phyloP scores from a whole-genome alignment of 768 basidiomycete genomes.

The Tylopilus vinaceipallidus region DNA sequence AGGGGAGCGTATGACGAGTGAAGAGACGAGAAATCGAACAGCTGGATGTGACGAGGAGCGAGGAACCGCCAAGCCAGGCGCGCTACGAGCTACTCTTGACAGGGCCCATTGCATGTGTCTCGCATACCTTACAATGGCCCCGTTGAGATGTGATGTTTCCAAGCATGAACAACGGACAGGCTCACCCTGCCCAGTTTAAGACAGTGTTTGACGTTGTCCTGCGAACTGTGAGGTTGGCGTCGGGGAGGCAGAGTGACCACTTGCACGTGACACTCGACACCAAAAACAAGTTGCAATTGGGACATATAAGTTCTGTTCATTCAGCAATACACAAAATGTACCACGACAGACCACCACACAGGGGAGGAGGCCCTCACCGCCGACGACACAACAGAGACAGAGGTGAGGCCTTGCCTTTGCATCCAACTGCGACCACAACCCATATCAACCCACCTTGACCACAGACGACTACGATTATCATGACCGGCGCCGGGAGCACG shows the following conservation, averaged over 20 bases:
- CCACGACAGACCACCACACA: conserved; percentile 49
- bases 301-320: too few relatives aligned
- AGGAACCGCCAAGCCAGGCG: too few relatives aligned
- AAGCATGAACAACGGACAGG: neutral
- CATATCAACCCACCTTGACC: neutral
- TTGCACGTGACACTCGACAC: conserved; percentile 26
- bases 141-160: conserved; percentile 1
- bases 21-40: conserved; percentile 10
- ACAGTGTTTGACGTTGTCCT: too few relatives aligned
- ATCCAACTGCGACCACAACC: neutral
- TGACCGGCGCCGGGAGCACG: conserved; percentile 64
- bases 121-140: conserved; percentile 46
- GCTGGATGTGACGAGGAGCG: too few relatives aligned
- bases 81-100: conserved; percentile 49
- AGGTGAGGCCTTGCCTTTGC: conserved; percentile 42
- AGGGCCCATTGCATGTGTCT: conserved; percentile 72
- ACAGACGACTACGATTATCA: conserved; percentile 62
- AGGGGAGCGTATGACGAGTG: neutral
- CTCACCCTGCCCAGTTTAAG: conserved; percentile 26
- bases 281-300: too few relatives aligned
- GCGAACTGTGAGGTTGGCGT: too few relatives aligned
- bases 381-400: conserved; percentile 42
- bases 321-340: conserved; percentile 53
- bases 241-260: neutral
- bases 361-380: conserved; percentile 46